These are phyloP conservation scores for Anacardium occidentale DNA, from an alignment of 345 rosid species.

Conservation along the genomic window DNA sequence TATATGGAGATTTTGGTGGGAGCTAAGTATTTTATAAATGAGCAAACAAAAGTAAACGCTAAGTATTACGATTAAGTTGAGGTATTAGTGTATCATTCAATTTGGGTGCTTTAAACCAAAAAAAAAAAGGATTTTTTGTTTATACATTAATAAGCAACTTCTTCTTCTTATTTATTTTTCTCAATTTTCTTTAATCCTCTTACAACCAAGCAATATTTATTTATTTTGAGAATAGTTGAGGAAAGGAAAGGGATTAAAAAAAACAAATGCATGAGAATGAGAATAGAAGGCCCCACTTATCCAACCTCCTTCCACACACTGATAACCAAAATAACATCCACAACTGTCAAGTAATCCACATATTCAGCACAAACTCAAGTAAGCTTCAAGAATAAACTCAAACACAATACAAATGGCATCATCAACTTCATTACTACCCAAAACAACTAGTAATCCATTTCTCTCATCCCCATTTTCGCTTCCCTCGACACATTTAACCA, in stretches of 20 bases:
- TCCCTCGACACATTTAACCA: constrained; percentile 30
- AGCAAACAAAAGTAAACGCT: too few relatives aligned
- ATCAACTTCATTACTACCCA: constrained; percentile 46
- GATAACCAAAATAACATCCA: constrained; percentile 7
- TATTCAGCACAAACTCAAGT: background rate
- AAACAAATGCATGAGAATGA: background rate
- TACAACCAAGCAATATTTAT: too few relatives aligned
- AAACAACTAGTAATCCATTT: constrained; percentile 50
- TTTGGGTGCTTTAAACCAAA: too few relatives aligned
- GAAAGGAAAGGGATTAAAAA: background rate
- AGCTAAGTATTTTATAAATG: too few relatives aligned
- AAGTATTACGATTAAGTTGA: too few relatives aligned
- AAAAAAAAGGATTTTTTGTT: too few relatives aligned
- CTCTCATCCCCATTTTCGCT: constrained; percentile 43
- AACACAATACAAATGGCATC: constrained; percentile 44
- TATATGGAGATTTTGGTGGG: too few relatives aligned
- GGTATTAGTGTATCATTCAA: too few relatives aligned
- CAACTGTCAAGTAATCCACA: background rate
- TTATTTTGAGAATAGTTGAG: too few relatives aligned
- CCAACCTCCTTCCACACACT: constrained; percentile 53
- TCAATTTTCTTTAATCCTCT: too few relatives aligned
- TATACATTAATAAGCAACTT: too few relatives aligned
- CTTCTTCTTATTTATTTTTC: too few relatives aligned
- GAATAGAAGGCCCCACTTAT: constrained; percentile 61
- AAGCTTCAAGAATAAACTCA: background rate